Evolutionary conservation across 345 rosid species (phyloP).

Genomic region (Raphanus sativus): DNA sequence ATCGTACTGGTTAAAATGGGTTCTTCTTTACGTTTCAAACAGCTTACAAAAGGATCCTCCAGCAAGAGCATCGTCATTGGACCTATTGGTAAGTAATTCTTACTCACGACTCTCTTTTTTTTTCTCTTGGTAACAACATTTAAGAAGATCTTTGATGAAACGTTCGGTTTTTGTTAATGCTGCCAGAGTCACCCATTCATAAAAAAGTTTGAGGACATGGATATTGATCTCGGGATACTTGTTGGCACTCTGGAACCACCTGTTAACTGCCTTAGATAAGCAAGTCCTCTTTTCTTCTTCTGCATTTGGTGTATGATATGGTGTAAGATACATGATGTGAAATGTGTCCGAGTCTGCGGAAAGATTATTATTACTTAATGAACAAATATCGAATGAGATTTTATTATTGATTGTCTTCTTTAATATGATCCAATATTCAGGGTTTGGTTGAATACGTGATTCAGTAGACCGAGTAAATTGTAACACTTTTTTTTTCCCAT

Average conservation of each 20-base stretch:
- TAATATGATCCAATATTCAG: background rate
- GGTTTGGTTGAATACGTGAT: background rate
- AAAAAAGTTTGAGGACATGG: background rate
- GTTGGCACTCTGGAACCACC: background rate
- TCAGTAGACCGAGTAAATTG: background rate
- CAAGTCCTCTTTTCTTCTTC: background rate
- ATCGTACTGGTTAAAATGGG: background rate
- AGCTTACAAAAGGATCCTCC: slow-evolving; percentile 86
- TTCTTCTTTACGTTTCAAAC: slow-evolving; percentile 36
- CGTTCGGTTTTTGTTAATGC: background rate
- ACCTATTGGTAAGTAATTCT: slow-evolving; percentile 68
- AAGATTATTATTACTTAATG: background rate
- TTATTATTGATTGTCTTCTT: background rate
- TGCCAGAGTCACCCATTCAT: background rate
- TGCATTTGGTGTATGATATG: background rate
- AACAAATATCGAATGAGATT: background rate
- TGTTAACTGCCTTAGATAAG: background rate
- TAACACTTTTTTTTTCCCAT: too few species aligned
- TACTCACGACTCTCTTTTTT: background rate
- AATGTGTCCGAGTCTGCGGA: background rate
- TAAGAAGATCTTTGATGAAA: slow-evolving; percentile 48
- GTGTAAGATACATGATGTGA: background rate
- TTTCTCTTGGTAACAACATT: background rate
- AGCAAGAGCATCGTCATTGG: slow-evolving; percentile 70
- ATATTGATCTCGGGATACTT: background rate